Percentiles rank a stretch among this genome's conserved stretches.
Evolutionary conservation across 176 grass and related monocot genomes (phyloP).

Genomic region (Cocos nucifera): DNA sequence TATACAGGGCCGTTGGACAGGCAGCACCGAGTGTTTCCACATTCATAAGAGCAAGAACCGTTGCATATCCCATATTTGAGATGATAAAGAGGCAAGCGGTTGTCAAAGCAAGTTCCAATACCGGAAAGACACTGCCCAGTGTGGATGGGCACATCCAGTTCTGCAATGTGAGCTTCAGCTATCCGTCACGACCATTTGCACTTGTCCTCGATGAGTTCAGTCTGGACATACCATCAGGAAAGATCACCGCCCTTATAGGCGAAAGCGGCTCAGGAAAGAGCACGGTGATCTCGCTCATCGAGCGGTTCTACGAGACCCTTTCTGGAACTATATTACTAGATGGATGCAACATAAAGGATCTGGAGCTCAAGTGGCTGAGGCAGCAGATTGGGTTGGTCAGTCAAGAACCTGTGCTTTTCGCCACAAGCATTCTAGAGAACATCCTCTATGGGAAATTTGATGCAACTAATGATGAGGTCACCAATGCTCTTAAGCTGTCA

Average conservation of each 20-base stretch:
- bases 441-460: slow-evolving; percentile 86
- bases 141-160: slow-evolving; percentile 79
- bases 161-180: slow-evolving; percentile 52
- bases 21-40: slow-evolving; percentile 82
- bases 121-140: slow-evolving; percentile 34
- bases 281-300: slow-evolving; percentile 83
- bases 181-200: slow-evolving; percentile 75
- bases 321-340: slow-evolving; percentile 53
- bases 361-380: slow-evolving; percentile 89
- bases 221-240: slow-evolving; percentile 71
- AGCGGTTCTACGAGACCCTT: slow-evolving; percentile 92
- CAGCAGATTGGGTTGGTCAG: slow-evolving; percentile 85
- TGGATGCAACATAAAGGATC: slow-evolving; percentile 51
- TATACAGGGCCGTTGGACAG: slow-evolving; percentile 60
- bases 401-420: slow-evolving; percentile 94
- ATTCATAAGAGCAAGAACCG: slow-evolving; percentile 70
- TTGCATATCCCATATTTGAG: slow-evolving; percentile 85
- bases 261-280: slow-evolving; percentile 94
- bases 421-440: slow-evolving; percentile 93
- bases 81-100: slow-evolving; percentile 87
- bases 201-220: slow-evolving; percentile 60
- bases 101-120: slow-evolving; percentile 42
- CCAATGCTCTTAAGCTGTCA: slow-evolving; percentile 73
- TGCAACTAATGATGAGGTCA: slow-evolving; percentile 58
- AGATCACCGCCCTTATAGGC: slow-evolving; percentile 77